phyloP scores from a whole-genome alignment of 1,284 basidiomycete species.

The Ceratobasidium sp. region DNA sequence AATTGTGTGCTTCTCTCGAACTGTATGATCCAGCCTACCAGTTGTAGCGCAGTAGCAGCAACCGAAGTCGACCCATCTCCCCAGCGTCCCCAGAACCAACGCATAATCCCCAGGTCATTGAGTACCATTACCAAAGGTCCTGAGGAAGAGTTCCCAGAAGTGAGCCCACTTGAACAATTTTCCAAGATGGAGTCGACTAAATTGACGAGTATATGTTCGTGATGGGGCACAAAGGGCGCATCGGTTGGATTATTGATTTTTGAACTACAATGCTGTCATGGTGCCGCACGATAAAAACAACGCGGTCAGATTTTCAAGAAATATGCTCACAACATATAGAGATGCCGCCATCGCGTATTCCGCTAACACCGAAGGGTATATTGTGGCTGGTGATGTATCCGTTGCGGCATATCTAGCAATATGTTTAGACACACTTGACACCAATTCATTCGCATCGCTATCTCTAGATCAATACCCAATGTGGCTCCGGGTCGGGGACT shows the following conservation, averaged over 20 bases:
- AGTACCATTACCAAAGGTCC: not conserved
- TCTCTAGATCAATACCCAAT: not conserved
- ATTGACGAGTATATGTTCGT: constrained; percentile 5
- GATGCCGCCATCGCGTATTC: constrained; percentile 21
- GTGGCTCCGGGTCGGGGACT: not conserved
- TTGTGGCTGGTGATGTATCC: not conserved
- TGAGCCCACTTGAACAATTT: not conserved
- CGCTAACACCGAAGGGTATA: not conserved
- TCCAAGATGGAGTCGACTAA: constrained; percentile 6
- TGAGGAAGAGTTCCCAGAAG: not conserved
- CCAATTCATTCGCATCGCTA: not conserved
- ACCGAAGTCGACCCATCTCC: constrained; percentile 36
- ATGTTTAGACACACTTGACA: not conserved
- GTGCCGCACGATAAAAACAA: not conserved
- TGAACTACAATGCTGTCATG: not conserved
- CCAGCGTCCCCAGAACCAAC: constrained; percentile 34
- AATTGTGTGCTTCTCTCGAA: not conserved
- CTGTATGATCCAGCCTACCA: constrained; percentile 6
- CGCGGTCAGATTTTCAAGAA: too few species aligned
- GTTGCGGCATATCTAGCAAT: constrained; percentile 10
- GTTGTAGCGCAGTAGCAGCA: constrained; percentile 11
- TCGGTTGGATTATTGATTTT: not conserved
- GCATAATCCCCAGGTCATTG: constrained; percentile 7
- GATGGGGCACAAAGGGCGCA: constrained; percentile 6
- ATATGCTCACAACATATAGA: constrained; percentile 10